phyloP scores from a whole-genome alignment of 1,284 basidiomycete genomes.

The Thelephora terrestris region DNA sequence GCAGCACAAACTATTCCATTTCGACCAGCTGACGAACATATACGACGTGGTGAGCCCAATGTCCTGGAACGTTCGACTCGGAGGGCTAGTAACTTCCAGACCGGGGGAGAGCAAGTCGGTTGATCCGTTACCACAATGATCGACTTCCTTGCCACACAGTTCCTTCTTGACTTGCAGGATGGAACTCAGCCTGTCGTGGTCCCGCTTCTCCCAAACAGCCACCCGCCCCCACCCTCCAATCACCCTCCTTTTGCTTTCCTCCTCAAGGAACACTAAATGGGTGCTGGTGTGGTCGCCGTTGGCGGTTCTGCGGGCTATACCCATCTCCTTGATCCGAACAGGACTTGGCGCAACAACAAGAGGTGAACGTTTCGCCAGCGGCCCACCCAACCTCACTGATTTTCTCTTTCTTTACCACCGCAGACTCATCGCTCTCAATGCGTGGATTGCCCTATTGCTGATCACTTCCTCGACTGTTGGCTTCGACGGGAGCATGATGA shows the following conservation, averaged over 20 bases:
- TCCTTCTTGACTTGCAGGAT: no score
- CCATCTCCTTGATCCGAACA: constrained; percentile 51
- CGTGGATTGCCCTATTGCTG: constrained; percentile 62
- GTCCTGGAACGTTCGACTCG: no score
- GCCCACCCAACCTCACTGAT: background rate
- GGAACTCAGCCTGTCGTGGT: no score
- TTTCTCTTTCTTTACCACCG: constrained; percentile 4
- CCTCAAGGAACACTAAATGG: constrained; percentile 27
- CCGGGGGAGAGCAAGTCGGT: no score
- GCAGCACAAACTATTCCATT: no score
- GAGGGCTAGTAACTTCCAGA: no score
- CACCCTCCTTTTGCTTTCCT: constrained; percentile 16
- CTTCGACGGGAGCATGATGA: constrained; percentile 48
- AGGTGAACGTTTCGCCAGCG: constrained; percentile 33
- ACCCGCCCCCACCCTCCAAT: no score
- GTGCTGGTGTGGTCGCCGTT: constrained; percentile 32
- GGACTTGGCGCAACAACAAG: constrained; percentile 66
- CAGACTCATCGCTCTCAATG: constrained; percentile 53
- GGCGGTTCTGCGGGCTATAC: constrained; percentile 28
- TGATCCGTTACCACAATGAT: no score
- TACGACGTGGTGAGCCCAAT: no score
- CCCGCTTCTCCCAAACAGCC: no score
- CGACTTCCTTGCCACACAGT: no score
- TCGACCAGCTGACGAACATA: no score
- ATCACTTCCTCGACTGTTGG: constrained; percentile 71